phyloP scores from a whole-genome alignment of 768 basidiomycete genomes.

The Rhodotorula diobovata region DNA sequence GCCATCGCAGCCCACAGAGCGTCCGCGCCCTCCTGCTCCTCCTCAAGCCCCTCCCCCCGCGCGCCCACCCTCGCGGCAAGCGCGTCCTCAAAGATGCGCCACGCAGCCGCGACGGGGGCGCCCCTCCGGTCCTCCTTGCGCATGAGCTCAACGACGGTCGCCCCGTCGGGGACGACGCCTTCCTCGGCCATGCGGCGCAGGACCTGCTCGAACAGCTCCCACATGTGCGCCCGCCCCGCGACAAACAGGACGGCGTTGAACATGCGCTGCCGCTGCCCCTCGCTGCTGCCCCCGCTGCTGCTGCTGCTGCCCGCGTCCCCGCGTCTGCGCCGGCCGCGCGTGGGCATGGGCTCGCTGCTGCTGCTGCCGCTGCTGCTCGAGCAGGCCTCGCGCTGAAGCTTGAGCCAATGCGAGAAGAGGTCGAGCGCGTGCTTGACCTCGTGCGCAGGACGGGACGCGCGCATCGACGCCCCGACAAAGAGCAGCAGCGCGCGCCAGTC shows the following conservation, averaged over 20 bases:
- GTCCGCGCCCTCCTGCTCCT: not conserved
- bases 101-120: not conserved
- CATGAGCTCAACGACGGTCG: constrained; percentile 8
- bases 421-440: constrained; percentile 13
- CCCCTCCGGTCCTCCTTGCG: constrained; percentile 1
- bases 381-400: not conserved
- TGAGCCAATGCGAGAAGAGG: constrained; percentile 19
- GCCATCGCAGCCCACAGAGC: not conserved
- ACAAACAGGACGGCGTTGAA: constrained; percentile 29
- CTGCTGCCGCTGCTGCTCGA: not conserved
- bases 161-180: not conserved
- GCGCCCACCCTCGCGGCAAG: not conserved
- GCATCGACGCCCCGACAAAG: constrained; percentile 15
- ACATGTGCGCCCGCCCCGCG: constrained; percentile 2
- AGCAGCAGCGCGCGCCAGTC: constrained; percentile 26
- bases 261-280: not conserved
- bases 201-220: constrained; percentile 28
- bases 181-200: constrained; percentile 5
- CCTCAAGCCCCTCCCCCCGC: no score
- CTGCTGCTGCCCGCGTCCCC: not conserved
- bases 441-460: constrained; percentile 2
- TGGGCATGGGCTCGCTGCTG: no score
- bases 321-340: no score
- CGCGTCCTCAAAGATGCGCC: not conserved
- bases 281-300: no score